Evolutionary conservation across 768 basidiomycete species (phyloP), one percentile per base, ranked within the genome.

Genomic region (Leccinum obscurum): DNA sequence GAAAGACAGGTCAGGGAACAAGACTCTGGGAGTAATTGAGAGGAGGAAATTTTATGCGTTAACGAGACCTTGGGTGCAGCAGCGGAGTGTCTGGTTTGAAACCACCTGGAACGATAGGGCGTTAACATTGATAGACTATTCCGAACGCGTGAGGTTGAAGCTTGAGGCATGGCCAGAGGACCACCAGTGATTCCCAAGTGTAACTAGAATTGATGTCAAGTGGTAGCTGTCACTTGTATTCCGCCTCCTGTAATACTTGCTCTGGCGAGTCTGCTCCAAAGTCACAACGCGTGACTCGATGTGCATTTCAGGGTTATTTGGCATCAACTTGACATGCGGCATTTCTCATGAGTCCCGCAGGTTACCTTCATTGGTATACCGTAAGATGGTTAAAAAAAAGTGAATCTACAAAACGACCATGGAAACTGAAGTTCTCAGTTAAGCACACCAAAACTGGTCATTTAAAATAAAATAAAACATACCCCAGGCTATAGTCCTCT

Each of bases 1-100:
- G 59, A 35, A 73, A 70, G 50, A 54, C 54, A 70, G 20, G 51
- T 73, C 72, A 4, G 60, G 53, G 15, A 71, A 56, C 14, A 66
- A 30, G 1, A 34, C 11, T 34, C 32, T 64, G 17, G 3, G 71
- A 65, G 15, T 37, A 44, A 15, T 72, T 64, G 15, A 68, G 58
- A n/a, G 72, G 64, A 24, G 68, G 54, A 30, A 55, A 56, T 15
- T 24, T 13, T 11, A 34, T 34, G 32, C 34, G 13, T 35, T 35
- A 13, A 35, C 5, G 34, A 35, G 34, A 35, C 34, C 34, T 35
- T 2, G 34, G 13, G 11, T 35, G 34, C 34, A 35, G 13, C 13
- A 35, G 34, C 34, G 34, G 34, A 35, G 34, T 13, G 34, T 5
- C 13, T 35, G 34, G 1, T 34, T 13, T 34, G 34, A 34, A 34